Evolutionary conservation across 2,329 filamentous ascomycete genomes (phyloP).

Genomic region (Bipolaris sorokiniana): DNA sequence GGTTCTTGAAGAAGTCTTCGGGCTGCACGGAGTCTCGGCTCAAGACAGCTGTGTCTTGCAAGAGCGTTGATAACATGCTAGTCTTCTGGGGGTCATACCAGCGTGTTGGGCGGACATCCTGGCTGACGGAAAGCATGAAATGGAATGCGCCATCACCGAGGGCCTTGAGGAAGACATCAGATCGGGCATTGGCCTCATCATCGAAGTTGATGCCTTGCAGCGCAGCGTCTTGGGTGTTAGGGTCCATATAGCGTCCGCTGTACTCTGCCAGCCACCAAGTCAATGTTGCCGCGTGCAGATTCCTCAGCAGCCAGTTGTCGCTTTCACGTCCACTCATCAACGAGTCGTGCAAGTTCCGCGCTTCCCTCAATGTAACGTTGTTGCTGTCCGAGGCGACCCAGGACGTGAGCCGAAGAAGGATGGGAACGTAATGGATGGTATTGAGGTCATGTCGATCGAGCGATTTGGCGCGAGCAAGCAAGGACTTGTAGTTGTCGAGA

Average conservation of each 20-base stretch:
- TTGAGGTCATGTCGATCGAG: conserved; percentile 78
- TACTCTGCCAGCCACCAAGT: conserved; percentile 94
- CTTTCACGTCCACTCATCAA: conserved; percentile 72
- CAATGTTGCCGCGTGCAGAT: conserved; percentile 77
- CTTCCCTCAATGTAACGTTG: conserved; percentile 68
- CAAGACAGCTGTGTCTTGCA: conserved; percentile 77
- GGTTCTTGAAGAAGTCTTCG: conserved; percentile 71
- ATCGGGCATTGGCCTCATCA: conserved; percentile 71
- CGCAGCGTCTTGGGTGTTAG: conserved; percentile 61
- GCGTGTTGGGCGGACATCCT: conserved; percentile 78
- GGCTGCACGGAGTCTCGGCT: conserved; percentile 71
- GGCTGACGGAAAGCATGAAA: conserved; percentile 83
- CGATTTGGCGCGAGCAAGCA: conserved; percentile 71
- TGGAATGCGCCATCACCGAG: conserved; percentile 91
- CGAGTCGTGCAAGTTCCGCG: conserved; percentile 71
- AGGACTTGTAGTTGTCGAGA: conserved; percentile 72
- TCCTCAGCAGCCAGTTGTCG: conserved; percentile 72
- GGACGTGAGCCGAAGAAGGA: conserved; percentile 76
- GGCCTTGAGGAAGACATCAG: conserved; percentile 74
- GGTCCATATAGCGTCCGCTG: conserved; percentile 84
- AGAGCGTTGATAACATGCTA: conserved; percentile 80
- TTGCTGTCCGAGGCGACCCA: conserved; percentile 78
- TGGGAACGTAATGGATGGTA: conserved; percentile 80
- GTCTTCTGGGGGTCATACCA: conserved; percentile 88
- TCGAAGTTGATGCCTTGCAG: conserved; percentile 64